Evolutionary conservation across 2,329 filamentous ascomycete species (phyloP), one percentile per base, ranked within the genome.

Genomic region (Thelonectria olida): DNA sequence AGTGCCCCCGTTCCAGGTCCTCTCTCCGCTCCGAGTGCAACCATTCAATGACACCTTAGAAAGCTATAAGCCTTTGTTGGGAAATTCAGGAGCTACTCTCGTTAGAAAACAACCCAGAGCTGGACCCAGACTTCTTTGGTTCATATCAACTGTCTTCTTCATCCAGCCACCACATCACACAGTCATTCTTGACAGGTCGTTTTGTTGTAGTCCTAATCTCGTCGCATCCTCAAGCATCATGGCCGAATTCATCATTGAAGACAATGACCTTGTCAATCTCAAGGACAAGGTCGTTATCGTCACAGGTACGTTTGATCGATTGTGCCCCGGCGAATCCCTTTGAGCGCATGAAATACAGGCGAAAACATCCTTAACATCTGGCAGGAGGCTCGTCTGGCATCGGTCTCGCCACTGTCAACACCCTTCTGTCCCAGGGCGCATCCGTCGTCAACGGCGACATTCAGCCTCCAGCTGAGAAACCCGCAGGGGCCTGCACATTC

Each of bases 351-450:
- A n/a, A n/a, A n/a, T n/a, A n/a, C n/a, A n/a, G n/a, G n/a, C 7
- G n/a, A 20, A 50, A 8, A 10, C 20, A 44, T 27, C 8, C 36
- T 54, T 22, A 51, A 15, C n/a, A 39, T 8, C 7, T 48, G 13
- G 27, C 25, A 72, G 85, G 86, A 49, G 84, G 84, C 57, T 85
- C 84, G 0, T 87, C 85, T 2, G 87, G 87, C 15, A 89, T 89
- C 54, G 86, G 87, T 28, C 79, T 87, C 13, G 84, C 84, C 54
- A 87, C 86, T 1, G 79, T 82, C 7, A 72, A 81, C 8, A 75
- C 84, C 2, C 80, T 88, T 13, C 76, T 88, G 7, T 74, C 79
- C 1, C 72, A 82, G 1, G 86, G 85, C 19, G 86, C 85, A 25
- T 80, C 77, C 15, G 85, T 89, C 17, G 79, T 88, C 60, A 82